phyloP scores from a whole-genome alignment of 2,329 filamentous ascomycete genomes.

The Paraphoma sp. region DNA sequence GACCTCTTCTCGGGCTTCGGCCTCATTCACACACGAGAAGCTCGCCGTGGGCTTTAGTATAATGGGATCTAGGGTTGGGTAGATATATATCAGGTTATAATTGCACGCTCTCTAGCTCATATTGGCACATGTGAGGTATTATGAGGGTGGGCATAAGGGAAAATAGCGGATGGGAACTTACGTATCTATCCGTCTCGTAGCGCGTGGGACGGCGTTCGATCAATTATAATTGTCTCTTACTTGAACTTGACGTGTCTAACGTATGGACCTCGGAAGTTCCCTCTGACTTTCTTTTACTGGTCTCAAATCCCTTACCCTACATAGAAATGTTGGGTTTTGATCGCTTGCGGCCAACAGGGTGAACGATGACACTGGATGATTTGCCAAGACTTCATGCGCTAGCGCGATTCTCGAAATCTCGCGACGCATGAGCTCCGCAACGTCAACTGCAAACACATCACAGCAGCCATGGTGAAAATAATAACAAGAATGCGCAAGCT shows the following conservation, averaged over 20 bases:
- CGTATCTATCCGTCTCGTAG: conserved; percentile 1
- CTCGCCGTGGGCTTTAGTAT: neutral
- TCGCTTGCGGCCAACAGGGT: too few relatives aligned
- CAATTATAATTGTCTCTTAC: neutral
- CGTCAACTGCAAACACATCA: conserved; percentile 18
- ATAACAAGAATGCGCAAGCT: conserved; percentile 76
- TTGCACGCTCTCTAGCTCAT: conserved; percentile 9
- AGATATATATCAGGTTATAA: conserved; percentile 18
- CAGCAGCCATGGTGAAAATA: conserved; percentile 60
- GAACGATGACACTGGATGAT: neutral
- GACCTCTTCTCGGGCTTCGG: neutral
- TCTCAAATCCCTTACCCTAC: too few relatives aligned
- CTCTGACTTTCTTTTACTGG: too few relatives aligned
- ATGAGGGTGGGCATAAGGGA: neutral
- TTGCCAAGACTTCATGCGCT: conserved; percentile 20
- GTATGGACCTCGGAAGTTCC: too few relatives aligned
- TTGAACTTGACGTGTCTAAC: neutral
- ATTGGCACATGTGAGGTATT: neutral
- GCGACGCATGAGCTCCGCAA: conserved; percentile 28
- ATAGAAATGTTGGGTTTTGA: too few relatives aligned
- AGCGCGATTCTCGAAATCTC: conserved; percentile 29
- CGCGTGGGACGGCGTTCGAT: conserved; percentile 9
- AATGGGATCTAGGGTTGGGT: neutral
- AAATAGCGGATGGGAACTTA: neutral
- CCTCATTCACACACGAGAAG: neutral